These are phyloP conservation scores for Asterophora parasitica DNA, from an alignment of 768 basidiomycete genomes.

Conservation along the genomic window DNA sequence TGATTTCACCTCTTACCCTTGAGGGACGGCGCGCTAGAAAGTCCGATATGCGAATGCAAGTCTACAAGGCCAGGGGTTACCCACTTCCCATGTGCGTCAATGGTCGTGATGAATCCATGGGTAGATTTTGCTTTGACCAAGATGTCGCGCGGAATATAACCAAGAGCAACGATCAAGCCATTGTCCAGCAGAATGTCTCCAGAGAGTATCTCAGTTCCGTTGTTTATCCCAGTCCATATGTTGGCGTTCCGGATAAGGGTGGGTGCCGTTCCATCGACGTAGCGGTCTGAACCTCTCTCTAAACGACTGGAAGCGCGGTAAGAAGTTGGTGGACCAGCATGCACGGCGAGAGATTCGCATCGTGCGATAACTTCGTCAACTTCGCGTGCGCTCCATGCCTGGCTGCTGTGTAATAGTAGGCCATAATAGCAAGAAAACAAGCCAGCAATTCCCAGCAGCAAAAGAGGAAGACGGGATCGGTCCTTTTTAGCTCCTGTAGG, in stretches of 20 bases:
- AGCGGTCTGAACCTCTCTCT: constrained; percentile 46
- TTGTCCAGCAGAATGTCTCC: constrained; percentile 60
- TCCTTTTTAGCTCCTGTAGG: not conserved
- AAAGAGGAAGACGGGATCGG: not conserved
- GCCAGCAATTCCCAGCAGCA: not conserved
- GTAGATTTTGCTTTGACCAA: constrained; percentile 13
- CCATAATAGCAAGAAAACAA: no score
- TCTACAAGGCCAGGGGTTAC: constrained; percentile 40
- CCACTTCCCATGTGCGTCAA: constrained; percentile 66
- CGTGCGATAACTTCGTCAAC: constrained; percentile 1
- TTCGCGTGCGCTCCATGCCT: not conserved
- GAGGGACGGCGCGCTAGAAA: constrained; percentile 27
- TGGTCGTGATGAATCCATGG: constrained; percentile 23
- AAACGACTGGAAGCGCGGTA: constrained; percentile 7
- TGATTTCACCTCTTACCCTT: constrained; percentile 16
- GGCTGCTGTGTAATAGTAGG: not conserved
- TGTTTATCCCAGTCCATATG: constrained; percentile 69
- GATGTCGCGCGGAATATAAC: constrained; percentile 27
- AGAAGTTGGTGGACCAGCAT: constrained; percentile 11
- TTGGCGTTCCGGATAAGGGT: constrained; percentile 63
- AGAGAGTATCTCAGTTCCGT: constrained; percentile 52
- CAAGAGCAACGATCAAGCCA: constrained; percentile 59
- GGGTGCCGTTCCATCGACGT: constrained; percentile 46
- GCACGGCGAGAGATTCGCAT: constrained; percentile 10
- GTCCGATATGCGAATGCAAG: constrained; percentile 43